Evolutionary conservation across 257 asterid genomes (phyloP).

Genomic region (Apocynum venetum): DNA sequence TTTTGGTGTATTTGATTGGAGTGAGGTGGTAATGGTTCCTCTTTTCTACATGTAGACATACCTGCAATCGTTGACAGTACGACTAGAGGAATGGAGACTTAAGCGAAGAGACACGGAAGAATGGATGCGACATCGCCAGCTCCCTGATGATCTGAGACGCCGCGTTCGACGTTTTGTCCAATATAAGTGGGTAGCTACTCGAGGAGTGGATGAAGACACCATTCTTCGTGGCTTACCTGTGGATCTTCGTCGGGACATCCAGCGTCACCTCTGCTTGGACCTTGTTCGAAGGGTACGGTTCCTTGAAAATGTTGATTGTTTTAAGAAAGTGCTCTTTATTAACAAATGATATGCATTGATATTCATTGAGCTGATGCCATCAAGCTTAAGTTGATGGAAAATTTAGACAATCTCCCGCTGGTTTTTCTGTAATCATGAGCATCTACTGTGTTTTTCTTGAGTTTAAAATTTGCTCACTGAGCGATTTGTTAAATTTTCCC

Average conservation of each 20-base stretch:
- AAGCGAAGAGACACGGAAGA: conserved; percentile 90
- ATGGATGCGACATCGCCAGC: conserved; percentile 98
- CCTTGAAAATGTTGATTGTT: conserved; percentile 14
- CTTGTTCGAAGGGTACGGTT: conserved; percentile 82
- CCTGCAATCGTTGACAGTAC: conserved; percentile 75
- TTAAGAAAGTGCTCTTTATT: background rate
- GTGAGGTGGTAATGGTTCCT: background rate
- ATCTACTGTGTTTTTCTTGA: background rate
- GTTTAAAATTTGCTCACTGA: background rate
- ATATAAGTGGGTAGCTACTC: conserved; percentile 92
- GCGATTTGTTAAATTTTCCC: background rate
- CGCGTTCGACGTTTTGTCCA: conserved; percentile 89
- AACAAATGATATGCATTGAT: background rate
- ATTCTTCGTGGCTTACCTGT: conserved; percentile 68
- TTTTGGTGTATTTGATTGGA: background rate
- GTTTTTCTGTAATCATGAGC: background rate
- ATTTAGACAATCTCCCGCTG: background rate
- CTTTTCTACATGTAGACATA: conserved; percentile 55
- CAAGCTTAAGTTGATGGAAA: background rate
- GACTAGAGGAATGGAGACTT: conserved; percentile 93
- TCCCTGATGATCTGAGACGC: conserved; percentile 75
- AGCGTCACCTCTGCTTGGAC: conserved; percentile 93
- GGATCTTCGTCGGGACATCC: conserved; percentile 91
- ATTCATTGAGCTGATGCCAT: background rate
- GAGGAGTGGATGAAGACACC: conserved; percentile 92